Base-by-base conservation (phyloP, 495 filamentous ascomycete species). In the Penicillium psychrofluorescens region DNA sequence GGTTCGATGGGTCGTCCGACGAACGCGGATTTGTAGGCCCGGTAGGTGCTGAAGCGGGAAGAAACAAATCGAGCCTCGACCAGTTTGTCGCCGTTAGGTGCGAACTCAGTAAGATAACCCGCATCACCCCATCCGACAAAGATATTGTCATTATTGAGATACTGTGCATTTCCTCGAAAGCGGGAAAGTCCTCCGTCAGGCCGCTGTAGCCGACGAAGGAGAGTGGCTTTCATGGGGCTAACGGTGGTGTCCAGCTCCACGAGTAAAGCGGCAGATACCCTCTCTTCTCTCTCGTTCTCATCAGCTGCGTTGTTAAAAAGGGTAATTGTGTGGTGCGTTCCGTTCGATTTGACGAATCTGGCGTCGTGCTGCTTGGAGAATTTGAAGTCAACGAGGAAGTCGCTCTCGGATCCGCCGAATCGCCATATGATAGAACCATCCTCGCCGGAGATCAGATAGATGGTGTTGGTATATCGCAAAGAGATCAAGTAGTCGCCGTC, bases 331-430 rank as follows among this genome's bases (percentile, higher is more conserved):
- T 72, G 68, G 40, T 65, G 55, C 9, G 73, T 77, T 11, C 62
- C 62, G 49, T 75, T 61, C 12, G 76, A 69, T 12, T 64, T 63
- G 38, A 78, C 44, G 51, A 74, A 80, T 13, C 76, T 71, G 10
- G 72, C 79, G 51, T 83, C 71, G 47, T 84, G 79, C 56, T 84
- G 79, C 50, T 71, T 76, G 34, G 72, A 74, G 58, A 84, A 83
- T 1, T 68, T 62, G 50, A 76, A 75, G 46, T 73, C 68, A 29
- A 51, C 54, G 6, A 57, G 47, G 36, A 78, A 74, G 37, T 70
- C 58, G 42, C 71, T 53, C 40, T 59, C 51, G 41, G 61, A 40
- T 15, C 78, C 79, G 35, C 75, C 66, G 32, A 84, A 61, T 8
- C 72, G 69, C 80, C 80, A 84, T 43, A 80, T 67, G 48, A 82